These are phyloP conservation scores for Trametes elegans DNA, from an alignment of 768 basidiomycete species.

Conservation along the genomic window DNA sequence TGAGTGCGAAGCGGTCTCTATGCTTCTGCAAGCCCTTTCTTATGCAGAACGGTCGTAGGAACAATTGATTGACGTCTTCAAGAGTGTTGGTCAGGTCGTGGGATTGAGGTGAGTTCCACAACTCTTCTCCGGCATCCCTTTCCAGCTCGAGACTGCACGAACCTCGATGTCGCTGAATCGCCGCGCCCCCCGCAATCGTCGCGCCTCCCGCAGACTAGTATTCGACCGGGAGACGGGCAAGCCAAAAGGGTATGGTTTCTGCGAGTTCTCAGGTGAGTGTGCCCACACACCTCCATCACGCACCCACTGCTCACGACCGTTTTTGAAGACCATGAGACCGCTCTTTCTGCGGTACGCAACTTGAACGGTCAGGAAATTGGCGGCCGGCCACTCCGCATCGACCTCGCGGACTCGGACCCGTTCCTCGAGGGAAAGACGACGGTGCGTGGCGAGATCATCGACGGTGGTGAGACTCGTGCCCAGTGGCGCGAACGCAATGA, in stretches of 20 bases:
- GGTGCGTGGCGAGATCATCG: constrained; percentile 76
- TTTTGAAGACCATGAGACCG: constrained; percentile 93
- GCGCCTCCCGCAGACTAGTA: constrained; percentile 58
- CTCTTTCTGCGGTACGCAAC: constrained; percentile 92
- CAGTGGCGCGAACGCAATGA: constrained; percentile 52
- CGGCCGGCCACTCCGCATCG: constrained; percentile 90
- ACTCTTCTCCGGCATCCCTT: background rate
- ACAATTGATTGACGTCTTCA: constrained; percentile 84
- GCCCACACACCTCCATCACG: constrained; percentile 20
- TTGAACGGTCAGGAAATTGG: constrained; percentile 91
- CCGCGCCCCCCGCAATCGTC: too few relatives aligned
- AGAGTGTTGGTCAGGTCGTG: constrained; percentile 82
- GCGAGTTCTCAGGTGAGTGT: constrained; percentile 81
- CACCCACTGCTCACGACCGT: background rate
- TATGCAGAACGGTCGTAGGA: too few relatives aligned
- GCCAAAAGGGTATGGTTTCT: constrained; percentile 91
- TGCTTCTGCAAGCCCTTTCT: background rate
- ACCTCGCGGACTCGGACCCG: constrained; percentile 91
- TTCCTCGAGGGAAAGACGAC: constrained; percentile 91
- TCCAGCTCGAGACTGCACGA: background rate
- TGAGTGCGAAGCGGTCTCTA: constrained; percentile 25
- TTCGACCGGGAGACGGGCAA: constrained; percentile 94
- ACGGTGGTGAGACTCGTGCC: constrained; percentile 60
- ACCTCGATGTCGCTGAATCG: too few relatives aligned
- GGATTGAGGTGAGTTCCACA: constrained; percentile 68